Evolutionary conservation across 2,329 filamentous ascomycete genomes (phyloP), one percentile per base, ranked within the genome.

Genomic region (Dendrostoma leiphaemia): DNA sequence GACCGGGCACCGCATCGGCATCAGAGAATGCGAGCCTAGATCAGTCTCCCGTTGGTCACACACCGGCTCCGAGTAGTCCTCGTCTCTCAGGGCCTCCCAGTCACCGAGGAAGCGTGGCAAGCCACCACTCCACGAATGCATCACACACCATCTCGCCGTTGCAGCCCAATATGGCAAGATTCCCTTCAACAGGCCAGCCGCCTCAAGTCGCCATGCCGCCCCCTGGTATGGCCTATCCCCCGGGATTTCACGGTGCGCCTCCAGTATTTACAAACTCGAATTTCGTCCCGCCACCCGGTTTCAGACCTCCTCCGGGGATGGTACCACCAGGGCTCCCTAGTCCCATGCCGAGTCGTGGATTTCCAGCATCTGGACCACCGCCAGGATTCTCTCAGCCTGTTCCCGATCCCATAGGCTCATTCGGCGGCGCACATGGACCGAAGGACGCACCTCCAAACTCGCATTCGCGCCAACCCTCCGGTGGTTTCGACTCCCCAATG

Each of bases 391-490:
- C 68, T 28, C 74, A 74, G 37, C 69, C 72, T 17, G 63, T 74
- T 48, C 67, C 71, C 23, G 77, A 78, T 50, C 66, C 68, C 8
- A 53, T 77, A 9, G 63, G 67, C 7, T 61, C 66, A 24, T 76
- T 77, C 59, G 67, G 67, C 59, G 67, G 67, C 9, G 53, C 37
- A 58, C 64, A 55, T 54, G 58, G 59, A 46, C 64, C 62, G 26
- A 69, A 66, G 59, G 74, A 74, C 51, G 66, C 67, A 47, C 71
- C 69, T 17, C 69, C 76, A 7, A 67, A 76, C 46, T 69, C 81
- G 5, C 91, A 96, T 70, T 88, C 88, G 8, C 82, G 91, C 58
- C 90, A 95, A 62, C 80, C 83, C 10, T 96, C 91, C 6, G 78
- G 78, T 12, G 86, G 86, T 12, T 84, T 86, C 58, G 88, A 92